phyloP scores from a whole-genome alignment of 31 red algal genomes.

The Porphyra umbilicalis region DNA sequence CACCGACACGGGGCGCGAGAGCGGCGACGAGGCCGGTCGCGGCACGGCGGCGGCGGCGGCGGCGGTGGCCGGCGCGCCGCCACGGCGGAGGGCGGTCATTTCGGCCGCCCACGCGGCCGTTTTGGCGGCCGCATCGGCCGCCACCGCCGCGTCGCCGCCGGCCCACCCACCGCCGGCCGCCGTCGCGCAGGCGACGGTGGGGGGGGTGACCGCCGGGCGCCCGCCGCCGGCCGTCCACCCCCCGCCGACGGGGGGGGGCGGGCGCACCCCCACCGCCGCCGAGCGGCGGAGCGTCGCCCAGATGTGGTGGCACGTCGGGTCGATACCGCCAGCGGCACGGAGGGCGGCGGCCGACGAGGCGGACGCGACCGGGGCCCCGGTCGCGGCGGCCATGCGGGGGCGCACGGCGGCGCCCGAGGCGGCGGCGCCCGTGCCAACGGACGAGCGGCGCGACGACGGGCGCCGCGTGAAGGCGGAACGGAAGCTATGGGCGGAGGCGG shows the following conservation, averaged over 20 bases:
- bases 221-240: too few species aligned
- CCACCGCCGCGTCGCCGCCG: background rate
- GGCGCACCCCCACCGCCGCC: background rate
- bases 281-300: background rate
- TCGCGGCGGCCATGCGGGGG: background rate
- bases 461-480: too few species aligned
- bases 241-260: too few species aligned
- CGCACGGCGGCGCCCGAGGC: background rate
- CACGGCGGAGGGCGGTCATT: background rate
- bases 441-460: background rate
- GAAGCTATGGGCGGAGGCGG: too few species aligned
- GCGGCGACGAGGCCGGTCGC: too few species aligned
- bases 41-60: too few species aligned
- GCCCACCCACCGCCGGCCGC: background rate
- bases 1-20: background rate
- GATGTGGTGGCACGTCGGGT: background rate
- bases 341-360: background rate
- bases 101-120: background rate
- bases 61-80: background rate
- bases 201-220: background rate
- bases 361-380: background rate
- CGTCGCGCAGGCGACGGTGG: background rate
- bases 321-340: background rate
- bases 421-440: background rate
- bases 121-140: background rate